Base-by-base conservation (phyloP, 306 rosid species). In the Citrullus mucosospermus region DNA sequence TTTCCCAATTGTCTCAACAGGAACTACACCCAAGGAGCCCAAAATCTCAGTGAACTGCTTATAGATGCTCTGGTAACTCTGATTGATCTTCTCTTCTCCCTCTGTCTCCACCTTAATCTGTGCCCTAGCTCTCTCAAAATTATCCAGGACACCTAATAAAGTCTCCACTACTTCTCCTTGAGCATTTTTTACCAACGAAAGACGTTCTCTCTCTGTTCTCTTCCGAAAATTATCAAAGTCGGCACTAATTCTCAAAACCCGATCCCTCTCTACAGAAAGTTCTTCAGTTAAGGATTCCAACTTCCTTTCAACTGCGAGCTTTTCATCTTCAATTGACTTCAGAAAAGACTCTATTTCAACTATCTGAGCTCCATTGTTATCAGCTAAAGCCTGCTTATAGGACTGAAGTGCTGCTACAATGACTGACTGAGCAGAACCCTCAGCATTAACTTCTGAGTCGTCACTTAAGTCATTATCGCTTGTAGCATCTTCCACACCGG, bases 141-240 rank as follows among this genome's bases (percentile, higher is more conserved):
- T 94, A 88, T 94, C 98, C 84, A 94, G 67, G 14, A 94, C 92
- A 18, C 87, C 61, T 80, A 94, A 88, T 77, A 94, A 84, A 80
- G 89, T 89, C 89, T 94, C 98, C 74, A 90, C 89, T 66, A 94
- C 90, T 87, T 92, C 97, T 39, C 97, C 98, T 81, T 94, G 93
- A 80, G 96, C 96, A 87, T 94, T 94, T 76, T 89, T 85, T 61
- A 92, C 93, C 76, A 90, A 80, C 28, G 97, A 92, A 81, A 83
- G 83, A 70, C 97, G 96, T 74, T 94, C 98, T 82, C 93, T 88
- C 58, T 94, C 98, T 3, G 97, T 90, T 88, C 98, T 92, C 87
- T 92, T 94, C 84, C 98, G 87, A 74, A 90, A 94, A 89, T 94
- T 94, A 79, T 94, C 98, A 77, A 94, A 94, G 80, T 94, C 98